Base-by-base conservation (phyloP, 164 flowering plant genomes). In the Annona cherimola region DNA sequence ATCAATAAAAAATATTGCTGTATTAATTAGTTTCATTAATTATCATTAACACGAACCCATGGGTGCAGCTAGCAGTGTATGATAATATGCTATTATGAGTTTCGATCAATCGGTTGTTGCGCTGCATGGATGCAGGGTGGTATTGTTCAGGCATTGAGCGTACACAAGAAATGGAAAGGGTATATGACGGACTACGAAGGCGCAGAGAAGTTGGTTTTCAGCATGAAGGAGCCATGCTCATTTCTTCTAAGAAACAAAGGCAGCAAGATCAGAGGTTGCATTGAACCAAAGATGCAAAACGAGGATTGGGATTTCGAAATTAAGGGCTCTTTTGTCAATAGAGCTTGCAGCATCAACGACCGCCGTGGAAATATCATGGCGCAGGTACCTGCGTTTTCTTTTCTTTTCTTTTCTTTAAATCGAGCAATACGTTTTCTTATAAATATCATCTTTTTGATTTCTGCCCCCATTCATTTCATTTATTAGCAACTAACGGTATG, bases 131-230 rank as follows among this genome's bases (percentile, higher is more conserved):
- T 67, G 59, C 69, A 91, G 96, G 91, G 87, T 69, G 89, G 89
- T 12, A 54, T 84, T 18, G 77, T 90, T 64, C 85, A 88, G 76
- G 95, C 91, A 57, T 8, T 92, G 46, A 85, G 90, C 81, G 63
- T 87, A 3, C 42, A 85, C 63, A 86, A 64, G 79, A 78, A 83
- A 74, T 90, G 97, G 97, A 88, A 79, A 63, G 97, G 91, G 11
- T 94, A 81, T 77, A 66, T 55, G 50, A 72, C 54, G 0, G 83
- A 88, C 71, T 86, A 82, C 43, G 83, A 86, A 71, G 98, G 92
- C 7, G 70, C 68, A 2, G 82, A 84, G 41, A 88, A 82, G 70
- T 42, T 79, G 72, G 88, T 89, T 35, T 94, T 92, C 73, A 81
- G 80, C 61, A 72, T 90, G 40, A 90, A 86, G 68, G 90, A 90